These are phyloP conservation scores for Malassezia caprae DNA, from an alignment of 1,284 basidiomycete species.

Conservation along the genomic window DNA sequence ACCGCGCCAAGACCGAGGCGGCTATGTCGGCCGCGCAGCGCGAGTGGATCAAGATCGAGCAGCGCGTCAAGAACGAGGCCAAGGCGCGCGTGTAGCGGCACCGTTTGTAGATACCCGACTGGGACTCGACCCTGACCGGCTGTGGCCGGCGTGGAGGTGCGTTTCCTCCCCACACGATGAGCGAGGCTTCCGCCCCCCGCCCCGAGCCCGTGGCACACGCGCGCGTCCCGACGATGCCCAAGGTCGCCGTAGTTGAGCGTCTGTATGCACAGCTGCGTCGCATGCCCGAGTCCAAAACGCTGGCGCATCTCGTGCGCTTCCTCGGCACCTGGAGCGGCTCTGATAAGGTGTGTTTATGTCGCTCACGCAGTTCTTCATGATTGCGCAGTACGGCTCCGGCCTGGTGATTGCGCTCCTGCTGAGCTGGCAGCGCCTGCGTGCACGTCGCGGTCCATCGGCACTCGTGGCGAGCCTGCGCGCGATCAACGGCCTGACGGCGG, in stretches of 20 bases:
- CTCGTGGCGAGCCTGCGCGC: conserved; percentile 25
- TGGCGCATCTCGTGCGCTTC: conserved; percentile 44
- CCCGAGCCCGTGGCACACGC: neutral
- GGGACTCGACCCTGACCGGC: neutral
- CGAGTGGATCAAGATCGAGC: conserved; percentile 34
- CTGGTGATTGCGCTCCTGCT: conserved; percentile 37
- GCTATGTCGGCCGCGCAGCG: conserved; percentile 33
- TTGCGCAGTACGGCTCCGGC: conserved; percentile 42
- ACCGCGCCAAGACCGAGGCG: conserved; percentile 23
- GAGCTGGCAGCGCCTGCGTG: conserved; percentile 31
- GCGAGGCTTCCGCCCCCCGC: neutral
- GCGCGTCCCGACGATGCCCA: neutral
- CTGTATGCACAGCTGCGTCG: conserved; percentile 23
- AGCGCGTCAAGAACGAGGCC: conserved; percentile 30
- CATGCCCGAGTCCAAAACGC: conserved; percentile 27
- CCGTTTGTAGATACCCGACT: neutral
- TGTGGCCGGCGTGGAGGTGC: neutral
- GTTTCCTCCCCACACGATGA: neutral
- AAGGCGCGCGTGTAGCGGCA: conserved; percentile 3
- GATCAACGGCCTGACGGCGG: conserved; percentile 30
- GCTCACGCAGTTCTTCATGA: conserved; percentile 31
- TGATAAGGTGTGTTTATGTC: conserved; percentile 27
- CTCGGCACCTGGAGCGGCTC: conserved; percentile 44
- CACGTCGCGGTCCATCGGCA: conserved; percentile 27
- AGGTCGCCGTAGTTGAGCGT: neutral